Evolutionary conservation across 2,329 filamentous ascomycete species (phyloP).

Genomic region (Juglanconis oblonga): DNA sequence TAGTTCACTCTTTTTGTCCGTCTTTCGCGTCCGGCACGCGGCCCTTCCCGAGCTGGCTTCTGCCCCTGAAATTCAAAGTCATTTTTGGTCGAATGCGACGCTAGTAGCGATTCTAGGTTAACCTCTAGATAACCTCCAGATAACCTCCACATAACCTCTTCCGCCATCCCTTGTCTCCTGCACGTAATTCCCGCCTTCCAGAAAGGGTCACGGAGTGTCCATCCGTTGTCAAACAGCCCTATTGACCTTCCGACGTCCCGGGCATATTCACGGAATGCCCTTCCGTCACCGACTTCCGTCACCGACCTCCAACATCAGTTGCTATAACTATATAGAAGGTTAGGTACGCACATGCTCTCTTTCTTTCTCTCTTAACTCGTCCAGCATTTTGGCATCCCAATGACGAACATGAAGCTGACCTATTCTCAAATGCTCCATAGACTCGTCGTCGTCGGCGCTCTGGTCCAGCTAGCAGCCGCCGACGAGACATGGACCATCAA

Average conservation of each 20-base stretch:
- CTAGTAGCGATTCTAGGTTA: no score
- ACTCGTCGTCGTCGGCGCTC: not conserved
- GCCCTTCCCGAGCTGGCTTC: no score
- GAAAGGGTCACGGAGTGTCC: not conserved
- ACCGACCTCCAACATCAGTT: no score
- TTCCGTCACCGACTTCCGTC: no score
- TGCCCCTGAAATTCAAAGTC: no score
- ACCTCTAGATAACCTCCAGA: not conserved
- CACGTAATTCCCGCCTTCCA: not conserved
- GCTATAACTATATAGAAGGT: not conserved
- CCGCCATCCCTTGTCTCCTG: not conserved
- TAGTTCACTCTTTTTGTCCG: no score
- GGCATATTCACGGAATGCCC: no score
- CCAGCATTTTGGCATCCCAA: no score
- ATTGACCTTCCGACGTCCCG: not conserved
- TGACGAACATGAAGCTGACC: no score
- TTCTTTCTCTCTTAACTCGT: no score
- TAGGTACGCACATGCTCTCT: not conserved
- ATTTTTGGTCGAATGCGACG: no score
- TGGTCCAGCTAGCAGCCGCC: constrained; percentile 14
- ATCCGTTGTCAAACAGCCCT: not conserved
- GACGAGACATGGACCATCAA: constrained; percentile 32
- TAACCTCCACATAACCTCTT: not conserved
- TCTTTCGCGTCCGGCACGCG: no score
- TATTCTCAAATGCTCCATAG: not conserved